Conservation (phyloP, 164 flowering plant genomes). For the Platanus orientalis region DNA sequence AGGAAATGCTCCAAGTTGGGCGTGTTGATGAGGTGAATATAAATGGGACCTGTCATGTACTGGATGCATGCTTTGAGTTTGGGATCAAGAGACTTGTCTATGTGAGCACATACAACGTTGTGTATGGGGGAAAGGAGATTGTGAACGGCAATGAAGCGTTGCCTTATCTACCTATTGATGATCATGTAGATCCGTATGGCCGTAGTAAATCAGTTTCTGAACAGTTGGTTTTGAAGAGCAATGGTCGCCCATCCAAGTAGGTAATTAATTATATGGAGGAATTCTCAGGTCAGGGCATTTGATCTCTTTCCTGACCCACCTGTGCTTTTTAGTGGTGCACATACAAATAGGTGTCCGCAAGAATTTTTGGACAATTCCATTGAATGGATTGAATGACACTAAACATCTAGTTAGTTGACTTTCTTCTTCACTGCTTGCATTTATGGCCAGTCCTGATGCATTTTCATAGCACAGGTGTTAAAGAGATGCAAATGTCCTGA, state of each 20-base stretch:
- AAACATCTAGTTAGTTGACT: background rate
- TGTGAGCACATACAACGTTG: slow-evolving; percentile 88
- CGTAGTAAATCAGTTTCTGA: slow-evolving; percentile 88
- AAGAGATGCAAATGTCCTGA: too few species aligned
- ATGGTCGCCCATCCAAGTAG: slow-evolving; percentile 80
- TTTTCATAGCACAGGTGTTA: too few species aligned
- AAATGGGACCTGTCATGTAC: slow-evolving; percentile 67
- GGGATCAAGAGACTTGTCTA: slow-evolving; percentile 79
- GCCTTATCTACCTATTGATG: slow-evolving; percentile 72
- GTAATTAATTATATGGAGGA: slow-evolving; percentile 13
- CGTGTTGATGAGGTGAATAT: slow-evolving; percentile 80
- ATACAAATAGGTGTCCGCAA: background rate
- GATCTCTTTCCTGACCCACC: background rate
- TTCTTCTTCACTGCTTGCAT: background rate
- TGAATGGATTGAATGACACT: background rate
- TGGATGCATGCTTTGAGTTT: slow-evolving; percentile 67
- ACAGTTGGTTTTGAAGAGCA: slow-evolving; percentile 81
- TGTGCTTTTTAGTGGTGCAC: background rate
- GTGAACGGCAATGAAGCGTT: slow-evolving; percentile 75
- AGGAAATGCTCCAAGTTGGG: slow-evolving; percentile 89
- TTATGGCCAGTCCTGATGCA: background rate
- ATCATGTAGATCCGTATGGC: slow-evolving; percentile 75
- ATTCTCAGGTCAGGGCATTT: background rate
- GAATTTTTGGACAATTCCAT: background rate
- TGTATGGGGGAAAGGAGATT: slow-evolving; percentile 81